A percentile compares a stretch with the other conserved stretches of the same genome.
Evolutionary conservation across 345 rosid genomes (phyloP).

Genomic region (Murraya paniculata): DNA sequence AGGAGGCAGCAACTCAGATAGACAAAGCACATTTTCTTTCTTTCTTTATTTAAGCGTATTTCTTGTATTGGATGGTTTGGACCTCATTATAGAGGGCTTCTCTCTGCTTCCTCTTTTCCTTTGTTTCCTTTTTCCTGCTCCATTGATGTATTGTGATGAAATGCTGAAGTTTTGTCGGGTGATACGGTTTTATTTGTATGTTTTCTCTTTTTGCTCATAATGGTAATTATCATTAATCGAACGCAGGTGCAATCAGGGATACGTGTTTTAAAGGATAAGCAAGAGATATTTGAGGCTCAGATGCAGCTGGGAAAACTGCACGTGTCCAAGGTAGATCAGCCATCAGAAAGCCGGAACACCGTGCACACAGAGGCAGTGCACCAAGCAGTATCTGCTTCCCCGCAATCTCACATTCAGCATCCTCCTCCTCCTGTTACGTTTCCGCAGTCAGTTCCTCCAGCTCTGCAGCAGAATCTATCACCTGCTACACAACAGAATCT

Average conservation of each 20-base stretch:
- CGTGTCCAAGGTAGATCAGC: constrained; percentile 47
- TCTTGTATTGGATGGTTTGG: background rate
- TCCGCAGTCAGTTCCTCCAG: constrained; percentile 37
- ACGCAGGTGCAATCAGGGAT: constrained; percentile 80
- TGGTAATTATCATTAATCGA: constrained; percentile 7
- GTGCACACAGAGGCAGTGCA: constrained; percentile 36
- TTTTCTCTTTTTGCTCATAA: background rate
- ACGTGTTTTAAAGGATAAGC: constrained; percentile 69
- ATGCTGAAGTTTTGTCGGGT: background rate
- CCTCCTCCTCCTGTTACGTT: constrained; percentile 31
- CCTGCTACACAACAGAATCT: constrained; percentile 33
- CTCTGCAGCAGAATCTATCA: constrained; percentile 34
- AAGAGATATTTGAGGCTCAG: constrained; percentile 64
- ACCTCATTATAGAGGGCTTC: background rate
- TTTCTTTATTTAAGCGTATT: background rate
- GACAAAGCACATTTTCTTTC: background rate
- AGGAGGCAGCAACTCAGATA: background rate
- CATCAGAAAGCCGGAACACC: constrained; percentile 41
- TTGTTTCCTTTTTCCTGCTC: background rate
- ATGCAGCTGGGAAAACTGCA: constrained; percentile 64
- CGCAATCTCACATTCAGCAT: constrained; percentile 47
- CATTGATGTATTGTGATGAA: background rate
- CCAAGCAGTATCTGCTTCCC: constrained; percentile 51
- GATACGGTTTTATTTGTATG: background rate
- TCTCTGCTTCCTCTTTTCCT: background rate